A percentile compares a stretch with the other conserved stretches of the same genome.
Evolutionary conservation across 306 rosid species (phyloP).

Genomic region (Delonix regia): DNA sequence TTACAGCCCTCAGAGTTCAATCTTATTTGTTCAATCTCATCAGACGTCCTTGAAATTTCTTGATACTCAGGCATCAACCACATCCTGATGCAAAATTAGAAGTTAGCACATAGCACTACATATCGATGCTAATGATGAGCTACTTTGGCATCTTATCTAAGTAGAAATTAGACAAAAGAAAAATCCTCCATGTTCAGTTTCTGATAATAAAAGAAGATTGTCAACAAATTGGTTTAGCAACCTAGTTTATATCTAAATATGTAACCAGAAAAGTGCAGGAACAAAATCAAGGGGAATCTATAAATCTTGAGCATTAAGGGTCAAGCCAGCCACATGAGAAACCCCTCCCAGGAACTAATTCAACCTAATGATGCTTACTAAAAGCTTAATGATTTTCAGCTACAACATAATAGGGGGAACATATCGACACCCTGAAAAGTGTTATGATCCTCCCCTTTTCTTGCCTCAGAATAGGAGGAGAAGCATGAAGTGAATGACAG

Average conservation of each 20-base stretch:
- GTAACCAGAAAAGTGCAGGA: slow-evolving; percentile 3
- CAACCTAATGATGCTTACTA: background rate
- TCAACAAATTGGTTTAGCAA: slow-evolving; percentile 22
- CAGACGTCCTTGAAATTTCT: slow-evolving; percentile 50
- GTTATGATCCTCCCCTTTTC: background rate
- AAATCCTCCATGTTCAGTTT: background rate
- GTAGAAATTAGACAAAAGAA: slow-evolving; percentile 2
- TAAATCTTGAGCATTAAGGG: background rate
- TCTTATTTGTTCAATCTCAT: slow-evolving; percentile 43
- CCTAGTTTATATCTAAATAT: background rate
- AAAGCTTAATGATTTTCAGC: slow-evolving; percentile 21
- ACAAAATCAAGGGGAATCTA: background rate
- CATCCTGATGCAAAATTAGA: slow-evolving; percentile 59
- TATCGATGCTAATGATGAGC: slow-evolving; percentile 17
- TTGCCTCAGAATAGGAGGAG: slow-evolving; percentile 1
- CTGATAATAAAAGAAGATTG: slow-evolving; percentile 16
- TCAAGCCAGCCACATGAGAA: slow-evolving; percentile 5
- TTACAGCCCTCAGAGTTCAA: slow-evolving; percentile 50
- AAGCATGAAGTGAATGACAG: slow-evolving; percentile 9
- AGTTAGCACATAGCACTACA: slow-evolving; percentile 30
- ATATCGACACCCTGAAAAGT: background rate
- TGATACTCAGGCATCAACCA: slow-evolving; percentile 61
- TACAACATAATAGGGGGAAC: background rate
- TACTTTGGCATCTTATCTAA: slow-evolving; percentile 27
- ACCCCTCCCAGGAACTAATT: slow-evolving; percentile 3